phyloP scores from a whole-genome alignment of 106 monocot genomes.

The Allium cepa region DNA sequence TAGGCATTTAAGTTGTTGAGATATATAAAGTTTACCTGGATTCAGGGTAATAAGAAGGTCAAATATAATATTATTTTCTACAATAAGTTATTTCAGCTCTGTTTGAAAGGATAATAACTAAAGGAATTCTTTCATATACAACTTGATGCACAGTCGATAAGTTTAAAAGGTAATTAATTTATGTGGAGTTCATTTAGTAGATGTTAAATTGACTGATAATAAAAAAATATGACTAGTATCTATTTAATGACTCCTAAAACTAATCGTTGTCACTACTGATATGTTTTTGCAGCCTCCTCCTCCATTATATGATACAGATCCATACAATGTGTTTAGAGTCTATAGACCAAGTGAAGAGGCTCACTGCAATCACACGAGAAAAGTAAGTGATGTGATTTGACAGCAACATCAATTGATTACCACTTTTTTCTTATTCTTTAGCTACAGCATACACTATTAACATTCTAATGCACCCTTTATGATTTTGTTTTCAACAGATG shows the following conservation, averaged over 20 bases:
- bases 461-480: not conserved
- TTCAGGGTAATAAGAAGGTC: too few relatives aligned
- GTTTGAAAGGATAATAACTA: too few relatives aligned
- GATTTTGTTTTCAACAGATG: slow-evolving; percentile 37
- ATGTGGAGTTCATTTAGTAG: too few relatives aligned
- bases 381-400: slow-evolving; percentile 38
- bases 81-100: too few relatives aligned
- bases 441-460: not conserved
- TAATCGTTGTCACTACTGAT: not conserved
- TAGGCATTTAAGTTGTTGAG: too few relatives aligned
- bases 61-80: too few relatives aligned
- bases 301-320: slow-evolving; percentile 91
- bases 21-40: too few relatives aligned
- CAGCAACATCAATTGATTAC: not conserved
- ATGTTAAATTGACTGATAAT: too few relatives aligned
- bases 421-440: not conserved
- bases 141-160: too few relatives aligned
- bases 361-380: slow-evolving; percentile 86
- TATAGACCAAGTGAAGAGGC: slow-evolving; percentile 95
- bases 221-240: not conserved
- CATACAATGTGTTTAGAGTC: slow-evolving; percentile 97
- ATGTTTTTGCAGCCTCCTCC: slow-evolving; percentile 73
- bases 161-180: too few relatives aligned
- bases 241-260: not conserved
- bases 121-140: too few relatives aligned